Percentiles rank a stretch among this genome's conserved stretches.
phyloP scores from a whole-genome alignment of 2,329 filamentous ascomycete genomes.

The Cercospora sojina region DNA sequence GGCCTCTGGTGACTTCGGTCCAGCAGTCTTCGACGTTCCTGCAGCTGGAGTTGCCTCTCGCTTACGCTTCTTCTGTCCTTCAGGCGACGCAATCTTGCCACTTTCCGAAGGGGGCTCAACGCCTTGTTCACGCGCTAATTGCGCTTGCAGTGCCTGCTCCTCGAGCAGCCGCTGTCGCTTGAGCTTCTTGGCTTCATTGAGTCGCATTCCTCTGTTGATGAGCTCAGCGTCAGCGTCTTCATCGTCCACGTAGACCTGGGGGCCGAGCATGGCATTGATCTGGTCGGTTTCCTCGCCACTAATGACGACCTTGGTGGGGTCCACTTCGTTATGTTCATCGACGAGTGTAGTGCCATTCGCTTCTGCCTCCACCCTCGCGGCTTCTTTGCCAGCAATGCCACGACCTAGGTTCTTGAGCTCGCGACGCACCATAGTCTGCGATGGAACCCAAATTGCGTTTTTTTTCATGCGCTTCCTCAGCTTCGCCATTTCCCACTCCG shows the following conservation, averaged over 20 bases:
- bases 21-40: slow-evolving; percentile 19
- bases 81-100: slow-evolving; percentile 20
- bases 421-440: slow-evolving; percentile 79
- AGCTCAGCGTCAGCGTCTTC: slow-evolving; percentile 60
- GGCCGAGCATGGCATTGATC: slow-evolving; percentile 36
- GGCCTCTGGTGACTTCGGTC: slow-evolving; percentile 16
- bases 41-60: slow-evolving; percentile 41
- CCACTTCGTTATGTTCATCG: slow-evolving; percentile 51
- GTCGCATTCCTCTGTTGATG: slow-evolving; percentile 72
- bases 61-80: slow-evolving; percentile 53
- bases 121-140: slow-evolving; percentile 37
- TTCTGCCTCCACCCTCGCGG: slow-evolving; percentile 56
- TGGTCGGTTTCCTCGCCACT: slow-evolving; percentile 36
- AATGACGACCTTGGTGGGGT: slow-evolving; percentile 38
- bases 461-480: slow-evolving; percentile 88
- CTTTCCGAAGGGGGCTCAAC: slow-evolving; percentile 23
- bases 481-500: slow-evolving; percentile 67
- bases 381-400: slow-evolving; percentile 46
- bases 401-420: slow-evolving; percentile 72
- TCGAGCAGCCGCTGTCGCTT: slow-evolving; percentile 63
- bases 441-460: slow-evolving; percentile 81
- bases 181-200: slow-evolving; percentile 74
- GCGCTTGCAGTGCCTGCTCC: slow-evolving; percentile 42
- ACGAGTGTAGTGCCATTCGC: slow-evolving; percentile 65
- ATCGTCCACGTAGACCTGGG: slow-evolving; percentile 35